These are phyloP conservation scores for Mycothermus thermophilus DNA, from an alignment of 495 filamentous ascomycete species.

Conservation along the genomic window DNA sequence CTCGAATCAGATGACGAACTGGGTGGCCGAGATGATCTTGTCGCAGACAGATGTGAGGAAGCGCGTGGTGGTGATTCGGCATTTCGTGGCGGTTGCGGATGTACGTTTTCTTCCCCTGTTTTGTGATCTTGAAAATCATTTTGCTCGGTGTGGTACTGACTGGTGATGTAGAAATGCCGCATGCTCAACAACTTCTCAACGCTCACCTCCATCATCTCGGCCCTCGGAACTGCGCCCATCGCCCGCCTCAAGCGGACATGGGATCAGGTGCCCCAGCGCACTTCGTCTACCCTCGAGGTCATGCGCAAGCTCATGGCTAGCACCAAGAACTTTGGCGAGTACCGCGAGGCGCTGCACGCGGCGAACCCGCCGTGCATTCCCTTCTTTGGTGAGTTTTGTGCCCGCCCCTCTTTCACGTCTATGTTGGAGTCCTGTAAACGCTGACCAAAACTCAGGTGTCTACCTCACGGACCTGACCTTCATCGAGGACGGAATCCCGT, in stretches of 20 bases:
- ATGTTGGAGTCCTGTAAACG: too few species aligned
- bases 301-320: slow-evolving; percentile 95
- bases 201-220: slow-evolving; percentile 95
- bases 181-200: slow-evolving; percentile 92
- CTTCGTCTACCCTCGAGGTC: slow-evolving; percentile 61
- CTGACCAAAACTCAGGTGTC: too few species aligned
- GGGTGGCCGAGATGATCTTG: slow-evolving; percentile 99
- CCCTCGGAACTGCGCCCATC: slow-evolving; percentile 84
- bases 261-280: slow-evolving; percentile 77
- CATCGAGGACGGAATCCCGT: slow-evolving; percentile 96
- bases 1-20: slow-evolving; percentile 96
- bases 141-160: slow-evolving; percentile 9
- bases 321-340: slow-evolving; percentile 96
- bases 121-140: not conserved
- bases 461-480: slow-evolving; percentile 97
- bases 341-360: slow-evolving; percentile 78
- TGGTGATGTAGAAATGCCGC: slow-evolving; percentile 66
- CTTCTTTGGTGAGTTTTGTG: slow-evolving; percentile 72
- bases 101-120: slow-evolving; percentile 34
- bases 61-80: slow-evolving; percentile 92
- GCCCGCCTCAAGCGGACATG: slow-evolving; percentile 90
- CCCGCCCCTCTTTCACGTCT: not conserved
- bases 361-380: slow-evolving; percentile 96
- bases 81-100: slow-evolving; percentile 92
- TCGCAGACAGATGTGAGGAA: slow-evolving; percentile 88